A percentile compares a stretch with the other conserved stretches of the same genome.
phyloP scores from a whole-genome alignment of 805 yeast genomes.

The Grigorovia humatica region DNA sequence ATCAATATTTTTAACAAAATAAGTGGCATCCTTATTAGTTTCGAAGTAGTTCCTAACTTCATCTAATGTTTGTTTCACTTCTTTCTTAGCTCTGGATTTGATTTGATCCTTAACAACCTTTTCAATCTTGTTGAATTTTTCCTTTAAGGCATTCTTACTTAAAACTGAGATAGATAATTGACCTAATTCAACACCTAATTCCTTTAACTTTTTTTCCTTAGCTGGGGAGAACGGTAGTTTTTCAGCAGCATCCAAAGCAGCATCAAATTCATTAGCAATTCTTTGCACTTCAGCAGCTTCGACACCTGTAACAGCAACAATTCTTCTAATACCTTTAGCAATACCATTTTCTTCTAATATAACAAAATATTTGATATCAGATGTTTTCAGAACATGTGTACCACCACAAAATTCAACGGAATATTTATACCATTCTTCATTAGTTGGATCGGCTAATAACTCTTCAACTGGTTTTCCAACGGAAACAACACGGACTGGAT shows the following conservation, averaged over 20 bases:
- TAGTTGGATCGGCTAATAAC: slow-evolving; percentile 58
- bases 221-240: slow-evolving; percentile 59
- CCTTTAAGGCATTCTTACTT: slow-evolving; percentile 65
- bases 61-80: slow-evolving; percentile 70
- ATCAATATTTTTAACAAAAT: slow-evolving; percentile 55
- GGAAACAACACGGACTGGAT: slow-evolving; percentile 96
- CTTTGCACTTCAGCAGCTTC: slow-evolving; percentile 88
- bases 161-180: slow-evolving; percentile 73
- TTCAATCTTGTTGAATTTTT: slow-evolving; percentile 66
- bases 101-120: slow-evolving; percentile 81
- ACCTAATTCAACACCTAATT: slow-evolving; percentile 73
- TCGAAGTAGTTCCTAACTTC: slow-evolving; percentile 60
- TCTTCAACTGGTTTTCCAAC: slow-evolving; percentile 88
- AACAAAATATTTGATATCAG: slow-evolving; percentile 85
- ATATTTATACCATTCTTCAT: slow-evolving; percentile 61
- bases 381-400: slow-evolving; percentile 87
- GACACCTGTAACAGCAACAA: slow-evolving; percentile 90
- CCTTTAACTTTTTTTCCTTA: slow-evolving; percentile 77
- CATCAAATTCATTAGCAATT: slow-evolving; percentile 62
- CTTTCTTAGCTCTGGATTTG: slow-evolving; percentile 81
- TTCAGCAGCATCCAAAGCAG: slow-evolving; percentile 47
- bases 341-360: slow-evolving; percentile 93
- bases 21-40: slow-evolving; percentile 41
- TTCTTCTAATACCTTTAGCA: slow-evolving; percentile 97
- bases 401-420: slow-evolving; percentile 99